These are phyloP conservation scores for Kwoniella dejecticola DNA, from an alignment of 768 basidiomycete species.

Conservation along the genomic window DNA sequence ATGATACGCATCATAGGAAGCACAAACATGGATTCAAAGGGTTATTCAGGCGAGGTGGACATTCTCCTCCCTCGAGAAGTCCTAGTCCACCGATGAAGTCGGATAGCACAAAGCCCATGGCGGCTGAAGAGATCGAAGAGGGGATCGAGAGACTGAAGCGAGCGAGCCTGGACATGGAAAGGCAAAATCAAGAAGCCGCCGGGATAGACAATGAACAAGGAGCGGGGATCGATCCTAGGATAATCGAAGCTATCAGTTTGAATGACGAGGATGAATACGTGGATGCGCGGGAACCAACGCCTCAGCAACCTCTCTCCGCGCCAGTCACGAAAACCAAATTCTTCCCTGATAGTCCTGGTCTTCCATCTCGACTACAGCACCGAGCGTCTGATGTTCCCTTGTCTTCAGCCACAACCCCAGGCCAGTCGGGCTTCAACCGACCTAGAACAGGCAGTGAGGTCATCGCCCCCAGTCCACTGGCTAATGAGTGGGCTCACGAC, in stretches of 20 bases:
- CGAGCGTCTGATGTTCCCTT: conserved; percentile 4
- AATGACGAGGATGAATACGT: conserved; percentile 10
- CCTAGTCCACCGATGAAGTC: conserved; percentile 39
- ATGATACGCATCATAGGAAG: neutral
- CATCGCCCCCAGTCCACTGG: conserved; percentile 48
- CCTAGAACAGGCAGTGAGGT: conserved; percentile 47
- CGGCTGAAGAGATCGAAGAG: conserved; percentile 43
- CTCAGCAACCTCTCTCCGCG: conserved; percentile 34
- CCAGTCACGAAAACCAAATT: conserved; percentile 45
- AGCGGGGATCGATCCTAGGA: conserved; percentile 5
- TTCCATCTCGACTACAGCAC: conserved; percentile 3
- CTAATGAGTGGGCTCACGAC: conserved; percentile 47
- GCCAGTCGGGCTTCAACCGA: conserved; percentile 17
- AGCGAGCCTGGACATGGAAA: conserved; percentile 41
- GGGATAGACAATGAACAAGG: neutral
- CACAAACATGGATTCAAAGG: conserved; percentile 35
- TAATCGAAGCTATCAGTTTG: conserved; percentile 9
- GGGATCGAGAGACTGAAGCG: conserved; percentile 42
- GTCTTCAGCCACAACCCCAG: conserved; percentile 10
- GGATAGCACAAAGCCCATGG: conserved; percentile 26
- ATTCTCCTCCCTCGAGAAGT: conserved; percentile 47
- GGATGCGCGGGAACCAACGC: neutral
- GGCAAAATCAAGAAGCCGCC: conserved; percentile 7
- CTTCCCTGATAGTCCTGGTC: conserved; percentile 32
- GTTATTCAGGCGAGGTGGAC: conserved; percentile 37